phyloP scores from a whole-genome alignment of 305 asterid genomes.

The Fraxinus paxiana region DNA sequence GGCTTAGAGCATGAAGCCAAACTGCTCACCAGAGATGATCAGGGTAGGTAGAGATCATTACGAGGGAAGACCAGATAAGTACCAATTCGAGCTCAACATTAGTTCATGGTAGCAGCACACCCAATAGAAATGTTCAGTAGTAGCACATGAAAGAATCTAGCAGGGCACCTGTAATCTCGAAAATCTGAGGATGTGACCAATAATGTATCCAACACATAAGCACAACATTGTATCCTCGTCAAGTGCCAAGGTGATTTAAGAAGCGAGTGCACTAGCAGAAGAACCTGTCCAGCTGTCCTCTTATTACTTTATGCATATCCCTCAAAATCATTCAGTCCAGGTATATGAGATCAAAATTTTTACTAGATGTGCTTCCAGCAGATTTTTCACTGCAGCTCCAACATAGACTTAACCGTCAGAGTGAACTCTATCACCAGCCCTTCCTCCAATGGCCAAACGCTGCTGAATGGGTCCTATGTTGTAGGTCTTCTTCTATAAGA shows the following conservation, averaged over 20 bases:
- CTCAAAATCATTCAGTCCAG: neutral
- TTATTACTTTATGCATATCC: neutral
- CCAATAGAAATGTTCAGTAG: neutral
- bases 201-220: neutral
- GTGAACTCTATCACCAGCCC: neutral
- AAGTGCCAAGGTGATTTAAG: neutral
- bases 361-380: neutral
- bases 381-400: neutral
- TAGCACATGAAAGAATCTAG: neutral
- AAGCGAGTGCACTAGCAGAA: neutral
- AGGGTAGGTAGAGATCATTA: neutral
- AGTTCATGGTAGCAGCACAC: neutral
- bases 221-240: neutral
- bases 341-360: neutral
- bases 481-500: neutral
- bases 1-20: neutral
- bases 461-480: neutral
- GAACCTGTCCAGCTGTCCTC: neutral
- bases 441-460: neutral
- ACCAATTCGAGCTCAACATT: neutral
- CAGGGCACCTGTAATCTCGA: neutral
- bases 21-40: neutral
- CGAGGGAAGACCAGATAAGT: neutral
- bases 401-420: neutral
- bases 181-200: neutral